Conservation (phyloP, 2,329 filamentous ascomycete species). For the Paraphoma sp. region DNA sequence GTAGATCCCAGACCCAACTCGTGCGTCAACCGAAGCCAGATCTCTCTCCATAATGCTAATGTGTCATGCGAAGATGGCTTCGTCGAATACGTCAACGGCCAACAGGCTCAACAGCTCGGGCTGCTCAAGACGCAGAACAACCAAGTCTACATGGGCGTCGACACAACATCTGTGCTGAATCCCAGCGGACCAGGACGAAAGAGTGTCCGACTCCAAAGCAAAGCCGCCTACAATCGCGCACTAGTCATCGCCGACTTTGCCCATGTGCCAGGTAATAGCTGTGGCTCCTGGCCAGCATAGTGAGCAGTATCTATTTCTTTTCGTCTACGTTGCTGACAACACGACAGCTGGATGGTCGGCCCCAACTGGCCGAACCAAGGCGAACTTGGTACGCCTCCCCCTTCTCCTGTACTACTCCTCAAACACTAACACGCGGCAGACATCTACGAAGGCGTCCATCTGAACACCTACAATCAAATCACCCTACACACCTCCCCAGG, state of each 20-base stretch:
- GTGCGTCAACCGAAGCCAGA: slow-evolving; percentile 18
- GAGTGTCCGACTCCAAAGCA: slow-evolving; percentile 47
- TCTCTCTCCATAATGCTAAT: slow-evolving; percentile 1
- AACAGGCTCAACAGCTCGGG: slow-evolving; percentile 41
- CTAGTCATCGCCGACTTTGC: slow-evolving; percentile 50
- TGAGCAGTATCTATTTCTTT: slow-evolving; percentile 12
- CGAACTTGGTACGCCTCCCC: slow-evolving; percentile 34
- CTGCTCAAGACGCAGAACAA: slow-evolving; percentile 40
- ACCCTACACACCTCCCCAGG: slow-evolving; percentile 47
- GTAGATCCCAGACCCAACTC: slow-evolving; percentile 45
- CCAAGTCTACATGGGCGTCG: slow-evolving; percentile 50
- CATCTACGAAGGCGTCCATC: slow-evolving; percentile 46
- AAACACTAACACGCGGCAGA: not conserved
- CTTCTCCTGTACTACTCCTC: not conserved
- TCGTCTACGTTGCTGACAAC: slow-evolving; percentile 6
- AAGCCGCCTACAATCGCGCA: slow-evolving; percentile 44
- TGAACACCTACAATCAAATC: slow-evolving; percentile 45
- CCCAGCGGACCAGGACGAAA: slow-evolving; percentile 44
- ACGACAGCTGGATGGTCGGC: slow-evolving; percentile 46
- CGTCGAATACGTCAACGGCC: slow-evolving; percentile 45
- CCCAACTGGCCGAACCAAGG: slow-evolving; percentile 50
- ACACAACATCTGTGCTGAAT: slow-evolving; percentile 35
- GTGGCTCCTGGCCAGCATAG: slow-evolving; percentile 50
- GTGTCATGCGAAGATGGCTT: slow-evolving; percentile 34
- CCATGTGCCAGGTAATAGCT: slow-evolving; percentile 47